Base-by-base conservation (phyloP, 2,329 filamentous ascomycete genomes). In the Fusarium temperatum region DNA sequence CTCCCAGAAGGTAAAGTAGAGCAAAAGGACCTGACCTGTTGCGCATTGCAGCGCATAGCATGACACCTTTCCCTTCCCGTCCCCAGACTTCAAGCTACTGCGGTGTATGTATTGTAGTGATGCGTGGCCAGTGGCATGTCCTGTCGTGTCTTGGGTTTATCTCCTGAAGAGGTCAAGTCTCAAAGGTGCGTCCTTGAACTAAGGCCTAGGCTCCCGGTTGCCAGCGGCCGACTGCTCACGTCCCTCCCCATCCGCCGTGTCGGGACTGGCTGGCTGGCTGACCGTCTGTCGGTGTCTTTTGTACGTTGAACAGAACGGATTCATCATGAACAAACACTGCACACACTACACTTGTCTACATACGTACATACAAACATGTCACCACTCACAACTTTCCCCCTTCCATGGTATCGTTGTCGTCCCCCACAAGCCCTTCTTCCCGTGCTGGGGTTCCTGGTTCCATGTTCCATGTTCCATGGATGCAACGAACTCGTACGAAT, bases 61-160 rank as follows among this genome's bases (percentile, higher is more conserved):
- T 59, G 41, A 68, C 72, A 42, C 76, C 70, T 74, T 77, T 65
- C 76, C 76, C 64, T 70, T 77, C 76, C 72, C 62, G 69, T 78
- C 62, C 54, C 73, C 68, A 73, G 71, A 61, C 67, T 58, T 69
- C 71, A 71, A 66, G 59, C 70, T 68, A 74, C 67, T 38, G 51
- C 32, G 50, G n/a, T 45, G 50, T 32, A 58, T 45, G 39, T 32
- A 58, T 32, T 30, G 26, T 30, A 58, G 32, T 66, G 63, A 50
- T 73, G 73, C 64, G 61, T 66, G 70, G 76, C 55, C 63, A 42
- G 47, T 53, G 35, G 56, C 26, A 59, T 59, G 44, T 38, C 44
- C 24, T 32, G 54, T 68, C 54, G 47, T 68, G 56, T 68, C 64
- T 68, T 68, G 55, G 42, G 36, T 30, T 57, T 57, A 30, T 47